Conservation (phyloP, 768 basidiomycete genomes). For the Pleurotus salmoneostramineus region DNA sequence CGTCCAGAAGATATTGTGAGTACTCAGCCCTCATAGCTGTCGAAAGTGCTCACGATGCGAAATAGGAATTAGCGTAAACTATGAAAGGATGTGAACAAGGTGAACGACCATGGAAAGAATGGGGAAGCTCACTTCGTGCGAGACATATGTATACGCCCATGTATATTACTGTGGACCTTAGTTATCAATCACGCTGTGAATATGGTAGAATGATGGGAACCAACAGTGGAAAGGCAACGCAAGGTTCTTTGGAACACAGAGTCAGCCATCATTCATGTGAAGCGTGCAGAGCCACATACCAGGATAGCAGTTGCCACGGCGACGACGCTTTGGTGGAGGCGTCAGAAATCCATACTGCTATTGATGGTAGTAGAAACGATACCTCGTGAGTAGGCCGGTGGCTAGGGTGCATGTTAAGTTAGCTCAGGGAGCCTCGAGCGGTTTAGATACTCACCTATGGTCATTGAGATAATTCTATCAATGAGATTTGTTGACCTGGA, state of each 20-base stretch:
- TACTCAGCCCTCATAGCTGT: too few relatives aligned
- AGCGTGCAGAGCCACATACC: background rate
- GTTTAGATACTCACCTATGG: background rate
- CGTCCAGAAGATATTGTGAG: background rate
- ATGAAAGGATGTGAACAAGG: background rate
- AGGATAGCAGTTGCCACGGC: background rate
- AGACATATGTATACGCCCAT: background rate
- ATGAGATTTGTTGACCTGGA: background rate
- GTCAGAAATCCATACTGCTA: background rate
- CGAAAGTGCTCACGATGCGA: background rate
- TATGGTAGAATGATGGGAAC: background rate
- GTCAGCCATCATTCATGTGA: background rate
- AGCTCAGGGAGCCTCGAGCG: background rate
- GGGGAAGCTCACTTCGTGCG: background rate
- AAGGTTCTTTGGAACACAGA: background rate
- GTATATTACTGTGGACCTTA: background rate
- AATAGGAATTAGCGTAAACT: conserved; percentile 5
- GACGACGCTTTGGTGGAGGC: background rate
- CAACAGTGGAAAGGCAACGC: background rate
- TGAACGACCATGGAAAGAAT: background rate
- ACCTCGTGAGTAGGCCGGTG: background rate
- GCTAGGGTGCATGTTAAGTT: background rate
- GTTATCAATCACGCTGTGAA: background rate
- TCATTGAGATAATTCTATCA: background rate
- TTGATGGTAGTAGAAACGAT: background rate